Conservation (phyloP, 2,329 filamentous ascomycete genomes). For the Scedosporium dehoogii region DNA sequence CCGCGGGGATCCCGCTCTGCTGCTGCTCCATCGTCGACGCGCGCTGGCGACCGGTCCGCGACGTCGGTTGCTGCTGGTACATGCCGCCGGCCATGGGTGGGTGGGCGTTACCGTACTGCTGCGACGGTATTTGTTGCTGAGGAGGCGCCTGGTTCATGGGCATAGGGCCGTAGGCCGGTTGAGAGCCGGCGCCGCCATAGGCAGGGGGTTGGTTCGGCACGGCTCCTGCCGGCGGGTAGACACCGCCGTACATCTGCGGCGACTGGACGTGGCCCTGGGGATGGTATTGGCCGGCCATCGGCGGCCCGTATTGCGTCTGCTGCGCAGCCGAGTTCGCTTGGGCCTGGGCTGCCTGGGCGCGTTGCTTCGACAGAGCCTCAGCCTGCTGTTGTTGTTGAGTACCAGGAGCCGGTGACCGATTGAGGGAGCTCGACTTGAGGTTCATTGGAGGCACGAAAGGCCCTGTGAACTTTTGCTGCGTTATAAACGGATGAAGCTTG, state of each 20-base stretch:
- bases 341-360: constrained; percentile 61
- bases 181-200: constrained; percentile 60
- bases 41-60: constrained; percentile 71
- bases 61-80: constrained; percentile 54
- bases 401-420: constrained; percentile 80
- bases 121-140: constrained; percentile 56
- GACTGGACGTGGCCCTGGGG: constrained; percentile 32
- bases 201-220: constrained; percentile 47
- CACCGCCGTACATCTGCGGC: constrained; percentile 67
- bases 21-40: constrained; percentile 96
- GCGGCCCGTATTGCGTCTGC: constrained; percentile 35
- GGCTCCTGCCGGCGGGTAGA: constrained; percentile 56
- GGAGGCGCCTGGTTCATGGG: constrained; percentile 56
- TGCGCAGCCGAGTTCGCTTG: constrained; percentile 57
- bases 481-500: constrained; percentile 96
- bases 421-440: constrained; percentile 74
- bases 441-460: constrained; percentile 98
- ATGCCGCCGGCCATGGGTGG: constrained; percentile 39
- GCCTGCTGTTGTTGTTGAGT: constrained; percentile 95
- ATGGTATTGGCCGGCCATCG: constrained; percentile 33
- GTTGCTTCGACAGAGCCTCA: constrained; percentile 86
- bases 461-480: constrained; percentile 92
- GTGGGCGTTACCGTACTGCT: constrained; percentile 48
- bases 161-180: constrained; percentile 65
- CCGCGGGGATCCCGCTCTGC: constrained; percentile 81